Conservation (phyloP, 75 land plant genomes). For the Sequoiadendron giganteum region DNA sequence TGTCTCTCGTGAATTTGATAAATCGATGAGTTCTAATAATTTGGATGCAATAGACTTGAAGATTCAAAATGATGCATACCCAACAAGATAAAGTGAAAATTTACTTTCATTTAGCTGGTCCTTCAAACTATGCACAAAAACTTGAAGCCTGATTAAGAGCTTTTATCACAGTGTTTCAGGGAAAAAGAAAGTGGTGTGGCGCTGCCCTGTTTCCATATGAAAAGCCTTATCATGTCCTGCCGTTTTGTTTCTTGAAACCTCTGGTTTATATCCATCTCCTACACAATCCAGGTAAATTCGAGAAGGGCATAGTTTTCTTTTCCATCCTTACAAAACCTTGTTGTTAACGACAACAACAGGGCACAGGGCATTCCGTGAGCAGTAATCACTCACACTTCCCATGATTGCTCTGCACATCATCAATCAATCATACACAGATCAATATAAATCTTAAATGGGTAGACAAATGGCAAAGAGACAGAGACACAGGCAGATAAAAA, state of each 20-base stretch:
- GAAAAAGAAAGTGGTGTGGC: background rate
- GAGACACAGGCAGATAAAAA: background rate
- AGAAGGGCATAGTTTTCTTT: background rate
- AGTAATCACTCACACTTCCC: constrained; percentile 12
- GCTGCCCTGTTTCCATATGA: background rate
- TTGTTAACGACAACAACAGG: constrained; percentile 1
- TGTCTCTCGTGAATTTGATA: too few species aligned
- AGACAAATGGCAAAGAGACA: background rate
- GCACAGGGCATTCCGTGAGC: background rate
- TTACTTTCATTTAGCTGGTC: background rate
- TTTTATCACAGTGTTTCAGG: background rate
- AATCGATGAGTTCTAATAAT: too few species aligned
- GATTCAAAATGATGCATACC: background rate
- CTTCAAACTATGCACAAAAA: background rate
- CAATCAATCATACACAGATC: background rate
- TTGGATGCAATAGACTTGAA: background rate
- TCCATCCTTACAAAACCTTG: background rate
- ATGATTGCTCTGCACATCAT: background rate
- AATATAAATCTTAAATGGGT: background rate
- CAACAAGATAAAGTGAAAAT: background rate
- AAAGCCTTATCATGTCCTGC: background rate
- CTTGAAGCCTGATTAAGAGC: background rate
- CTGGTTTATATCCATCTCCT: too few species aligned
- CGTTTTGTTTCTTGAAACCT: background rate
- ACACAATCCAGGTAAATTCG: background rate